Base-by-base conservation (phyloP, 768 basidiomycete genomes). In the Leccinum arenicola region DNA sequence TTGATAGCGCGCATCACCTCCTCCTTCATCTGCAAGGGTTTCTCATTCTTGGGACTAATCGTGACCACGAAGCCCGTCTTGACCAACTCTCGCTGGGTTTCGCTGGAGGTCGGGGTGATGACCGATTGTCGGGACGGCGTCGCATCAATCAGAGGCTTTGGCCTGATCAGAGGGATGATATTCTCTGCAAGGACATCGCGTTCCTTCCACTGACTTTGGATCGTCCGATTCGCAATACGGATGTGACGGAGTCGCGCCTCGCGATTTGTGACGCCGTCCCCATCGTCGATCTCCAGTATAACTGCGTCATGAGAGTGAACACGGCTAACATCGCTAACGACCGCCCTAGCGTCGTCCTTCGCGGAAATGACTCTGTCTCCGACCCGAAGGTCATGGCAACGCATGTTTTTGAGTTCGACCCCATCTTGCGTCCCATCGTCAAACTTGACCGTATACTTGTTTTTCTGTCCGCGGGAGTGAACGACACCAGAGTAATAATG, bases 31-130 rank as follows among this genome's bases (percentile, higher is more conserved):
- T 71, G 73, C 33, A 73, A 71, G 35, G 68, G 65, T 23, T 78
- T 71, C 1, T 68, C 69, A 52, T 74, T 74, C 43, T 70, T 73
- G 3, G 74, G 70, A 47, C 73, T 75, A 52, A 84, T 68, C 2
- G 87, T 87, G 52, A 89, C 76, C 6, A 87, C 80, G 56, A 90
- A 77, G 3, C 82, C 88, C 8, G 81, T 82, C 63, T 80, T 79
- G 27, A 69, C 67, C 25, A 85, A 70, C 33, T 79, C 70, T 29
- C 75, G 75, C 51, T 76, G 74, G 11, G 63, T 53, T 52, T 70
- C 70, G 38, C 72, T 70, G 6, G 80, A 71, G 43, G 71, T 70
- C 5, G 69, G 65, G 59, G 78, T 79, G 21, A 63, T 36, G 48
- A 80, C 59, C 6, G 84, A 82, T 49, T 73, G 56, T 52, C 73